A percentile compares a stretch with the other conserved stretches of the same genome.
phyloP scores from a whole-genome alignment of 495 filamentous ascomycete species.

The Penicillium samsonianum region DNA sequence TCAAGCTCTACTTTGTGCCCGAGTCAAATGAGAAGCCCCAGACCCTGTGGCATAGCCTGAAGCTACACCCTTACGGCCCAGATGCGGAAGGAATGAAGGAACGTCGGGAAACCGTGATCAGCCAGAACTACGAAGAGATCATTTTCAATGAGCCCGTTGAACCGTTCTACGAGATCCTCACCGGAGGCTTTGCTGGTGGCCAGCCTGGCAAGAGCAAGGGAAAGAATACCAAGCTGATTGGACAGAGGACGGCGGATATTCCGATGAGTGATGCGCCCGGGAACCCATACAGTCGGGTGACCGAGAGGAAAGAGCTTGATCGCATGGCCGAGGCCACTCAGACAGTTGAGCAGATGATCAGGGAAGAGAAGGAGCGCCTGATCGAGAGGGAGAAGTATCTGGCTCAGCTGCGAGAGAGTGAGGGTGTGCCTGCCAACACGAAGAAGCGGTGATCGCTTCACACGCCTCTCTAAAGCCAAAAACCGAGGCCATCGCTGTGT shows the following conservation, averaged over 20 bases:
- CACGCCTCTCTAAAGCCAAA: background rate
- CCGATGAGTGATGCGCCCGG: conserved; percentile 61
- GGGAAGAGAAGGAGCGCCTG: conserved; percentile 65
- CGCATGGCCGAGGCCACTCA: conserved; percentile 58
- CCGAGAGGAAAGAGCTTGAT: conserved; percentile 69
- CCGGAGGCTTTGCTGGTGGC: conserved; percentile 52
- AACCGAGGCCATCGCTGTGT: background rate
- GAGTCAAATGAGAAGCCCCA: conserved; percentile 88
- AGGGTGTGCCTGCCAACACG: conserved; percentile 42
- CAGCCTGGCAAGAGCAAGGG: conserved; percentile 43
- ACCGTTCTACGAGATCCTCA: conserved; percentile 80
- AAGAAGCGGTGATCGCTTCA: conserved; percentile 43
- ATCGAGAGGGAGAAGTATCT: conserved; percentile 63
- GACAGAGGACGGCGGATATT: conserved; percentile 65
- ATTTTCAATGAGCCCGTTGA: conserved; percentile 96
- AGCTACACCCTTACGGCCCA: conserved; percentile 85
- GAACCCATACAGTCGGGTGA: conserved; percentile 73
- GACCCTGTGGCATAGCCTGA: conserved; percentile 85
- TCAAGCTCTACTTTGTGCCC: conserved; percentile 86
- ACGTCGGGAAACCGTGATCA: conserved; percentile 63
- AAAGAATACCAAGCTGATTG: conserved; percentile 50
- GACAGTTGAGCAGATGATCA: conserved; percentile 69
- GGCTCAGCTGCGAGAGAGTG: conserved; percentile 60
- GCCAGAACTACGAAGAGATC: conserved; percentile 84
- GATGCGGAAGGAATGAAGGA: conserved; percentile 73